These are phyloP conservation scores for Sporothrix variecibatus DNA, from an alignment of 2,329 filamentous ascomycete species.

Conservation along the genomic window DNA sequence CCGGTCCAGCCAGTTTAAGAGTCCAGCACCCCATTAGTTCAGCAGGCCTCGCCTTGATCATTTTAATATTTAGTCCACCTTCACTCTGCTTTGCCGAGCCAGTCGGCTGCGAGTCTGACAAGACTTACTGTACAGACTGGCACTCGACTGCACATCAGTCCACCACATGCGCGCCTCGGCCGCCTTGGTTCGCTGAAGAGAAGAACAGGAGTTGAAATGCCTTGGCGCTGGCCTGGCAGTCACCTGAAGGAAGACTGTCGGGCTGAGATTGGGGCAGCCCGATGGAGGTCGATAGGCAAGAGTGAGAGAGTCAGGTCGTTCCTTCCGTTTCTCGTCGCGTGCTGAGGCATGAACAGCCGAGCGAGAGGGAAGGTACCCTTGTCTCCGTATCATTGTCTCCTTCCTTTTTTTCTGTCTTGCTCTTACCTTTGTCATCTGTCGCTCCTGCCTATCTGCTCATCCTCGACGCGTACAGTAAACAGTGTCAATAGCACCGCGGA, in stretches of 20 bases:
- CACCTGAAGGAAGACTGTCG: background rate
- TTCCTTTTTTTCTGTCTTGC: background rate
- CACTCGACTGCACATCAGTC: background rate
- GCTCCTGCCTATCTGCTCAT: background rate
- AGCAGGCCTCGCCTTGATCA: background rate
- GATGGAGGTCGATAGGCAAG: background rate
- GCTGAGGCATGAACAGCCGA: background rate
- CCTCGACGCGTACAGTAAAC: background rate
- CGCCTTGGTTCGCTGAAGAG: background rate
- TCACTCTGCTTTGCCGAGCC: background rate
- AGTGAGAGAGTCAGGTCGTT: background rate
- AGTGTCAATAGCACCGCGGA: background rate
- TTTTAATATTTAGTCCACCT: no score
- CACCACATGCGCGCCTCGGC: slow-evolving; percentile 4
- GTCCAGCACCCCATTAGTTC: background rate
- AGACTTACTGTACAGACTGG: background rate
- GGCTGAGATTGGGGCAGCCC: background rate
- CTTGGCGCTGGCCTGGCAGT: background rate
- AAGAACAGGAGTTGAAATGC: background rate
- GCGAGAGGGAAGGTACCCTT: background rate
- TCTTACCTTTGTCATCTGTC: background rate
- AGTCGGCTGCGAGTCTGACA: background rate
- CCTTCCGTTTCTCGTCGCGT: background rate
- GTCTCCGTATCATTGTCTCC: background rate
- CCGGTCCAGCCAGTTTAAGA: no score